These are phyloP conservation scores for Parietaria judaica DNA, from an alignment of 306 rosid genomes.

Conservation along the genomic window DNA sequence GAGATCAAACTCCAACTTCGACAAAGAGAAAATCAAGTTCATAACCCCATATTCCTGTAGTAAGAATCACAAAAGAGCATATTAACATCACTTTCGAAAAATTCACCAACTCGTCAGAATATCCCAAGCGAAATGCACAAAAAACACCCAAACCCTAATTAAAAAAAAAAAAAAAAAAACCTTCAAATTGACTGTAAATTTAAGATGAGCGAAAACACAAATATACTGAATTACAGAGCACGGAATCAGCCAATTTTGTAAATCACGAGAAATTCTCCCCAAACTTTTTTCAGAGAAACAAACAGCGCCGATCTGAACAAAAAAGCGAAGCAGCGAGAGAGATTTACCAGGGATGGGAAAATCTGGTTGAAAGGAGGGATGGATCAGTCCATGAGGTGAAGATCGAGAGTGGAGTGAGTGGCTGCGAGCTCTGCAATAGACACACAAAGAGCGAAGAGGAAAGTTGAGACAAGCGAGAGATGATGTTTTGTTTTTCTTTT, in stretches of 20 bases:
- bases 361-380: background rate
- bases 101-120: slow-evolving; percentile 10
- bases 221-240: background rate
- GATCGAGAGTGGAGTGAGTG: slow-evolving; percentile 9
- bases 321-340: background rate
- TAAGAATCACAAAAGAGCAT: background rate
- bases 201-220: background rate
- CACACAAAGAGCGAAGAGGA: slow-evolving; percentile 12
- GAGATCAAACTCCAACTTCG: slow-evolving; percentile 1
- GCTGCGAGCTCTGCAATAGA: slow-evolving; percentile 26
- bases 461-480: slow-evolving; percentile 18
- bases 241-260: background rate
- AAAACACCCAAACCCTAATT: slow-evolving; percentile 18
- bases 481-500: slow-evolving; percentile 15
- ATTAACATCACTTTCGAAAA: background rate
- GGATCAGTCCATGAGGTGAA: slow-evolving; percentile 24
- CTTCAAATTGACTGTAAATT: background rate
- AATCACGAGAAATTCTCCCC: slow-evolving; percentile 5
- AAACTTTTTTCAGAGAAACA: slow-evolving; percentile 5
- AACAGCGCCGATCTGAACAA: slow-evolving; percentile 24
- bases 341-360: slow-evolving; percentile 20
- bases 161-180: background rate
- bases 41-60: background rate
- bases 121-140: slow-evolving; percentile 18
- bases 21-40: slow-evolving; percentile 4